Base-by-base conservation (phyloP, 192 early-diverging fungal genomes). In the Phlyctochytrium bullatum region DNA sequence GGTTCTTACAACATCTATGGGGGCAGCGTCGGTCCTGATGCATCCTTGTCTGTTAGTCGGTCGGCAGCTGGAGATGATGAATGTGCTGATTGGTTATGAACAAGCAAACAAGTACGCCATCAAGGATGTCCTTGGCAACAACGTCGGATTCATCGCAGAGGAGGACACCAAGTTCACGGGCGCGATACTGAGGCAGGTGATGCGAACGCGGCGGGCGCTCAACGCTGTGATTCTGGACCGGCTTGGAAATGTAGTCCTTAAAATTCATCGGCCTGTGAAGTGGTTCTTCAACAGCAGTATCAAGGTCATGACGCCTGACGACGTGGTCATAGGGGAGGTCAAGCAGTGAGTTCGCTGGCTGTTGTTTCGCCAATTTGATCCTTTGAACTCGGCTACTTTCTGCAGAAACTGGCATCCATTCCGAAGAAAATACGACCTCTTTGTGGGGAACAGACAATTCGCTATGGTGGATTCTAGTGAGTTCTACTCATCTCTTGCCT, bases 71-170 rank as follows among this genome's bases (percentile, higher is more conserved):
- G 93, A 95, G 71, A 92, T 95, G 87, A 73, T 95, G 73, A 95
- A 93, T 66, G 77, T 89, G 0, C 78, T 86, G 34, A 33, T 89
- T 34, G 81, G 84, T 53, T 93, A 86, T 64, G 91, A 95, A 71
- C 90, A 95, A 68, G 93, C 90, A 12, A 95, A 95, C 81, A 88
- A 86, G 59, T 93, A 95, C 66, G 80, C 89, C 12, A 85, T 95
- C 59, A 83, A 88, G 60, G 66, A 68, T 34, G n/a, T 17, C 28
- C 47, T 36, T 20, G 89, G 89, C 33, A 76, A 76, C 29, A 67
- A 83, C n/a, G 85, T 91, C 14, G 92, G 92, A 23, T 92, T 85
- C 59, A 91, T 96, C 79, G 87, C 85, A 2, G 94, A 96, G 69
- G 82, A 93, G 28, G 86, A 89, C 17, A 71, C 73, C 0, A 76